Evolutionary conservation across 176 grass and related monocot species (phyloP), one percentile per base, ranked within the genome.

Genomic region (Aegilops umbellulata): DNA sequence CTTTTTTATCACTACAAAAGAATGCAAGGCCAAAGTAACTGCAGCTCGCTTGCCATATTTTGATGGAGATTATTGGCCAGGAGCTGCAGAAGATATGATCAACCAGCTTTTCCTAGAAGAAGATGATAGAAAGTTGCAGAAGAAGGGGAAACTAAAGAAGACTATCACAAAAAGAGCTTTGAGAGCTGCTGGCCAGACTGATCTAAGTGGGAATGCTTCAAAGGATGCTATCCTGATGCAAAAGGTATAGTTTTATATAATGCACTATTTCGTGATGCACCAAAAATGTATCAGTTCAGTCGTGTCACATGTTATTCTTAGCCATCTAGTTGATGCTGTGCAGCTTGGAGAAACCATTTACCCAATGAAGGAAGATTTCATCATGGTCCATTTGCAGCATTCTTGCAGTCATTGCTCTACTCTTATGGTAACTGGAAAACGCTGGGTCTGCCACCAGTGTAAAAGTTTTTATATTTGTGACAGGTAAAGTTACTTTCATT

Each of bases 31-130:
- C 74, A 94, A 92, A 74, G 84, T 91, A 73, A 92, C 96, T 22
- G 96, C 96, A 38, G 77, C 93, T 74, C 88, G 93, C 51, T 87
- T 95, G 88, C 96, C 96, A 65, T 98, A 98, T 76, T 98, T 98
- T 81, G 96, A 98, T 86, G 96, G 96, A 53, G 96, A 98, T 85
- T 98, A 98, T 83, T 98, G 96, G 93, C 93, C 96, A 41, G 93
- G 92, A 69, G 92, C 93, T 80, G 90, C 96, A 75, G 96, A 98
- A 74, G 96, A 94, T 87, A 95, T 95, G 49, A 92, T 98, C 58
- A 92, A 89, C 62, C 90, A 98, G 87, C 83, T 92, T 86, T 61
- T 44, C 8, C 84, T 82, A 57, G 86, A 87, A 65, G 93, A 95
- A 85, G 86, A 87, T 76, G 88, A 80, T 17, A 77, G 84, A 38